Percentiles rank a stretch among this genome's conserved stretches.
These are phyloP conservation scores for Hysterium pulicare DNA, from an alignment of 2,329 filamentous ascomycete species.

Conservation along the genomic window DNA sequence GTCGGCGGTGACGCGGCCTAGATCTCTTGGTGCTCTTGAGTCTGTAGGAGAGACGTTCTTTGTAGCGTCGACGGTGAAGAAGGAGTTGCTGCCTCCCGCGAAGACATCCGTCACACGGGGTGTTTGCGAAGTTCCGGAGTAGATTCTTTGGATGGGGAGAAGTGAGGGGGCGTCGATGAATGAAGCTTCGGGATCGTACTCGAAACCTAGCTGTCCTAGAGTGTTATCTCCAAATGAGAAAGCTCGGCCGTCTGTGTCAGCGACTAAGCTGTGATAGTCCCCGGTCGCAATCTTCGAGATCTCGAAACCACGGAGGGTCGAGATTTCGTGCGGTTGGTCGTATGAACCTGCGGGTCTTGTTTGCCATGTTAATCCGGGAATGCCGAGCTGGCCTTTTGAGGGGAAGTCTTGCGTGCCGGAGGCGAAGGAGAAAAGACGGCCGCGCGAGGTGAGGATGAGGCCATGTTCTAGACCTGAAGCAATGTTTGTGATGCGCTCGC, in stretches of 20 bases:
- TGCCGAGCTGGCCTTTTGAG: constrained; percentile 77
- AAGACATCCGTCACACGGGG: constrained; percentile 73
- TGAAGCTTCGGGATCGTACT: constrained; percentile 60
- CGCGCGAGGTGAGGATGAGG: constrained; percentile 76
- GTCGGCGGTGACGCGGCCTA: constrained; percentile 65
- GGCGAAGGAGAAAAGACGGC: constrained; percentile 85
- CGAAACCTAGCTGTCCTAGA: constrained; percentile 85
- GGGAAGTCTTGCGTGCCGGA: constrained; percentile 77
- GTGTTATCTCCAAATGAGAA: constrained; percentile 92
- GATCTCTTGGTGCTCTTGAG: constrained; percentile 25
- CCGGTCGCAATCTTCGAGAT: constrained; percentile 76
- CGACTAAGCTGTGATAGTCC: constrained; percentile 78
- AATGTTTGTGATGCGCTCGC: constrained; percentile 72
- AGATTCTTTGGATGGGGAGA: constrained; percentile 69
- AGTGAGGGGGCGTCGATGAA: constrained; percentile 67
- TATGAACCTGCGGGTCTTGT: constrained; percentile 74
- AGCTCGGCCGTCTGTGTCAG: constrained; percentile 71
- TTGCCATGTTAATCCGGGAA: constrained; percentile 77
- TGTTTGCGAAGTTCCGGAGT: constrained; percentile 60
- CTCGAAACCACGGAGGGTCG: constrained; percentile 65
- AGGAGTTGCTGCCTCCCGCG: constrained; percentile 83
- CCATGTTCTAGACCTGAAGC: constrained; percentile 81
- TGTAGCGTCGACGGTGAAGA: constrained; percentile 78
- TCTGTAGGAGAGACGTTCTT: constrained; percentile 51
- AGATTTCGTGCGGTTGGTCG: constrained; percentile 78